These are phyloP conservation scores for Cryoendolithus antarcticus DNA, from an alignment of 2,329 filamentous ascomycete genomes.

Conservation along the genomic window DNA sequence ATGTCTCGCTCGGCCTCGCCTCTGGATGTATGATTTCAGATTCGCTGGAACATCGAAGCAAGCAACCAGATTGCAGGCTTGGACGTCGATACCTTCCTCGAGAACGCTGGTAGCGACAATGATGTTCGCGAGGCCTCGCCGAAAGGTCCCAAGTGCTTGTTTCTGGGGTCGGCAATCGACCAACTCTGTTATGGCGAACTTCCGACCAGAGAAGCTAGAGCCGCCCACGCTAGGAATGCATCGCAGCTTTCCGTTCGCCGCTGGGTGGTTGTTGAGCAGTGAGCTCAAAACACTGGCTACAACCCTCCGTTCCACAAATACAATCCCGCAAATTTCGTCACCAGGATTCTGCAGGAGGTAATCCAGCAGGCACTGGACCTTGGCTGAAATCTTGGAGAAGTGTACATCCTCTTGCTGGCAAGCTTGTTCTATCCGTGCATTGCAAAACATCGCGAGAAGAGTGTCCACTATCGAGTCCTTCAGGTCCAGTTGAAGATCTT, in stretches of 20 bases:
- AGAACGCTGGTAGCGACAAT: conserved; percentile 44
- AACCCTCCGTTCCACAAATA: conserved; percentile 31
- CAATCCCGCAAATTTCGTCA: conserved; percentile 25
- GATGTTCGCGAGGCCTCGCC: conserved; percentile 36
- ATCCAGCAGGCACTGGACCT: conserved; percentile 20
- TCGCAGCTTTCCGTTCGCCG: conserved; percentile 22
- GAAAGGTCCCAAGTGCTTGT: conserved; percentile 39
- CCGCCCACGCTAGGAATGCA: conserved; percentile 40
- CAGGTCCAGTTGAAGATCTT: conserved; percentile 20
- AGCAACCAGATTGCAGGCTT: conserved; percentile 48
- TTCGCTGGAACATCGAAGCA: conserved; percentile 49
- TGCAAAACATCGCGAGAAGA: conserved; percentile 14
- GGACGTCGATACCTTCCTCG: conserved; percentile 47
- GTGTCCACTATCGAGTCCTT: background rate
- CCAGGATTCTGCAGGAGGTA: conserved; percentile 17
- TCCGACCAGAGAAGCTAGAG: conserved; percentile 29
- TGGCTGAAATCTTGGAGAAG: background rate
- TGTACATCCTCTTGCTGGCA: too few relatives aligned
- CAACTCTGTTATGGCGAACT: conserved; percentile 35
- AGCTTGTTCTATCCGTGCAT: background rate
- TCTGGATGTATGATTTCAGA: conserved; percentile 50
- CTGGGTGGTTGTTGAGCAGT: conserved; percentile 9
- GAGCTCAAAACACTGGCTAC: conserved; percentile 26
- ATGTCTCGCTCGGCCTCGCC: conserved; percentile 48
- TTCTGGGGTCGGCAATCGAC: conserved; percentile 33